Conservation (phyloP, 2,329 filamentous ascomycete species). For the Grosmannia clavigera region DNA sequence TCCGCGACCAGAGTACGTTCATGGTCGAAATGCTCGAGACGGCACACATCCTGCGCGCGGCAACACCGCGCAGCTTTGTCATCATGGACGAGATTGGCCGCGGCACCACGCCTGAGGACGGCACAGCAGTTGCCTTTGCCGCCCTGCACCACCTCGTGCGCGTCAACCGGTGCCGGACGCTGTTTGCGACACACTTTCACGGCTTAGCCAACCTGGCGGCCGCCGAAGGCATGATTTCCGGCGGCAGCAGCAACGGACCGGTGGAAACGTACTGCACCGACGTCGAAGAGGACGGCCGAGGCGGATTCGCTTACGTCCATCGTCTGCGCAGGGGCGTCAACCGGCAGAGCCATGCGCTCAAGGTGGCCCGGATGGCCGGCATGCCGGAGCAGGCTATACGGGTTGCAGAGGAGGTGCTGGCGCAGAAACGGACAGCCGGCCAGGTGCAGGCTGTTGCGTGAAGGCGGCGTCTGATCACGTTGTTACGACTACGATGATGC, state of each 20-base stretch:
- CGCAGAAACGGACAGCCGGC: constrained; percentile 4
- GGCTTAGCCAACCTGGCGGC: constrained; percentile 63
- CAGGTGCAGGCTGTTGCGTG: neutral
- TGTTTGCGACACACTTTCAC: constrained; percentile 97
- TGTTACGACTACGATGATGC: no score
- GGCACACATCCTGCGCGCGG: constrained; percentile 73
- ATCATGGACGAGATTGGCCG: constrained; percentile 98
- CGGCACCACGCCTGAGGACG: constrained; percentile 88
- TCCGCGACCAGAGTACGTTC: constrained; percentile 88
- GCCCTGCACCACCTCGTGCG: constrained; percentile 73
- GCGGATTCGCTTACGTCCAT: constrained; percentile 78
- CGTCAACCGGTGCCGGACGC: constrained; percentile 62
- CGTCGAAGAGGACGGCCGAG: constrained; percentile 57
- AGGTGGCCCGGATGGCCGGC: constrained; percentile 82
- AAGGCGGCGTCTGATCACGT: neutral
- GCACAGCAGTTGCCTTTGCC: constrained; percentile 79
- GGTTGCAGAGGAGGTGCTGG: constrained; percentile 50
- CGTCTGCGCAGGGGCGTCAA: constrained; percentile 73
- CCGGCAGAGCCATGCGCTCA: constrained; percentile 76
- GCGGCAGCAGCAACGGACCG: constrained; percentile 11
- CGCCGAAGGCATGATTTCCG: constrained; percentile 30
- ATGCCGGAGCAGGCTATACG: constrained; percentile 60
- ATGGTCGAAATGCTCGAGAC: constrained; percentile 99
- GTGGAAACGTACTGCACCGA: constrained; percentile 82
- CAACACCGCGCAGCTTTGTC: constrained; percentile 75